phyloP scores from a whole-genome alignment of 1,284 basidiomycete species.

The Puccinia polysora region DNA sequence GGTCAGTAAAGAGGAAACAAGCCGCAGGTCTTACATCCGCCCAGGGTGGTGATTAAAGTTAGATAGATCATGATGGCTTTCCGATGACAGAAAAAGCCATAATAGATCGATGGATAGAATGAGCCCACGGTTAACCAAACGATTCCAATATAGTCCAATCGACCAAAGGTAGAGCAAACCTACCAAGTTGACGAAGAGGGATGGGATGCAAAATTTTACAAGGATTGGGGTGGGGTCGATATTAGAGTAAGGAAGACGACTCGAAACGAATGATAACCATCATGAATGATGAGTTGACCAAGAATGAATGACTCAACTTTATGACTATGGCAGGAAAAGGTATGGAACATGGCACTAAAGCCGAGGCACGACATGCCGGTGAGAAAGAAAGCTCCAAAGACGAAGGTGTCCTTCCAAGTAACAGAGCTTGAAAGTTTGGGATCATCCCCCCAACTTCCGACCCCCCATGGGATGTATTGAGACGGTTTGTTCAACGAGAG shows the following conservation, averaged over 20 bases:
- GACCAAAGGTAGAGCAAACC: constrained; percentile 41
- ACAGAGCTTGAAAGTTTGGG: constrained; percentile 50
- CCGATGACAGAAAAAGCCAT: constrained; percentile 64
- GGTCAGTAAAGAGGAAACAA: not conserved
- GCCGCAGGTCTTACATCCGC: constrained; percentile 59
- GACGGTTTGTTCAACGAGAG: constrained; percentile 51
- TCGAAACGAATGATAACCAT: not conserved
- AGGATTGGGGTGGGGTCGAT: not conserved
- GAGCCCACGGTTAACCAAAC: constrained; percentile 66
- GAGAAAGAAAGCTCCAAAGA: constrained; percentile 66
- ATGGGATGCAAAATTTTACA: not conserved
- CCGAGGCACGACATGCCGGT: constrained; percentile 70
- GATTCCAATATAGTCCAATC: constrained; percentile 56
- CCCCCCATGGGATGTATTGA: constrained; percentile 35
- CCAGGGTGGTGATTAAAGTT: constrained; percentile 59
- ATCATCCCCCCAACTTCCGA: constrained; percentile 2
- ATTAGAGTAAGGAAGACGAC: not conserved
- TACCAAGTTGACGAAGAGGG: not conserved
- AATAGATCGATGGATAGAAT: constrained; percentile 63
- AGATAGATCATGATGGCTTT: constrained; percentile 60
- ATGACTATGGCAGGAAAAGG: constrained; percentile 68
- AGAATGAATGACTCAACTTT: constrained; percentile 56
- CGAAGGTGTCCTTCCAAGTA: constrained; percentile 63
- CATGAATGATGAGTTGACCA: not conserved
- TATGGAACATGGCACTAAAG: constrained; percentile 73